A percentile compares a stretch with the other conserved stretches of the same genome.
Evolutionary conservation across 805 yeast genomes (phyloP).

Genomic region (Candida hispaniensis): DNA sequence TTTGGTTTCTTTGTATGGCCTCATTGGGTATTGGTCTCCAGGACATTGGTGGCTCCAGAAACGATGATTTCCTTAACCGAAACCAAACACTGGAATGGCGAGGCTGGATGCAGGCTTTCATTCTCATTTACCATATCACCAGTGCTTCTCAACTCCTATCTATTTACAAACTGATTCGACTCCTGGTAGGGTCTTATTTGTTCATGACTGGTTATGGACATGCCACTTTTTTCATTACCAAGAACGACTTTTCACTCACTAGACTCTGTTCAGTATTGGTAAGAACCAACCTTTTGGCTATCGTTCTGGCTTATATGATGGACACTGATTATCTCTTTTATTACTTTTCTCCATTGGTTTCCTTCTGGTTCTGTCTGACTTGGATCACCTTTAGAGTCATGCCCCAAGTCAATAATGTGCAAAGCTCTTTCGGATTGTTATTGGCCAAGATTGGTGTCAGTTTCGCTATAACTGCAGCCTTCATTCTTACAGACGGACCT

Average conservation of each 20-base stretch:
- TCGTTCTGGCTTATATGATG: constrained; percentile 22
- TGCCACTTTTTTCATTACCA: constrained; percentile 21
- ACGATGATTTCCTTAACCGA: constrained; percentile 22
- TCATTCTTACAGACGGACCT: constrained; percentile 19
- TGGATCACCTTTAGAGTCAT: constrained; percentile 20
- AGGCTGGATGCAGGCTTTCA: constrained; percentile 24
- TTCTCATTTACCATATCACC: constrained; percentile 23
- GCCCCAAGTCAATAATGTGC: constrained; percentile 18
- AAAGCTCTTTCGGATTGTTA: constrained; percentile 16
- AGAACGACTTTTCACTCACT: constrained; percentile 21
- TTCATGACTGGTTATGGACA: constrained; percentile 25
- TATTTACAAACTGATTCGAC: constrained; percentile 22
- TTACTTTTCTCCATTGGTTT: constrained; percentile 23
- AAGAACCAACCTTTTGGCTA: constrained; percentile 21
- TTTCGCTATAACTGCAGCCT: constrained; percentile 9
- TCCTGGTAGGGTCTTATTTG: constrained; percentile 23
- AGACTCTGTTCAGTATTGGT: constrained; percentile 22
- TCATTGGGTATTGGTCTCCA: too few species aligned
- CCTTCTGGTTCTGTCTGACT: constrained; percentile 23
- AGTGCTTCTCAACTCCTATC: constrained; percentile 23
- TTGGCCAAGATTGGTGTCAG: constrained; percentile 19
- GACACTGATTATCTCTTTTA: constrained; percentile 23
- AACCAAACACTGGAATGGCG: constrained; percentile 24
- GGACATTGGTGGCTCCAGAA: constrained; percentile 17
- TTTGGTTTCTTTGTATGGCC: too few species aligned